These are phyloP conservation scores for Talaromyces funiculosus DNA, from an alignment of 2,329 filamentous ascomycete species.

Conservation along the genomic window DNA sequence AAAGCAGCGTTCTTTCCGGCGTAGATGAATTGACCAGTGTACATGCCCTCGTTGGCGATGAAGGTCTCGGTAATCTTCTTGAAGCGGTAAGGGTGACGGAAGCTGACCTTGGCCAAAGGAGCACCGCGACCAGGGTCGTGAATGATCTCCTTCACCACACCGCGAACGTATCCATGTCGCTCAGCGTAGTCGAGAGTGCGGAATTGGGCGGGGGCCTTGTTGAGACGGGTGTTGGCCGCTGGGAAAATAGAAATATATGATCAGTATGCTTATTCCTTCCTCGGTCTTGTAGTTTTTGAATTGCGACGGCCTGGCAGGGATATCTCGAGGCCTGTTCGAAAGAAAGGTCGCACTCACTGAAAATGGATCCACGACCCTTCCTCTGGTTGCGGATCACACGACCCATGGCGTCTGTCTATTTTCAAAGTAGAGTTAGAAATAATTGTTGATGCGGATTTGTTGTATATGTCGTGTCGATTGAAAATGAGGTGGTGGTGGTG, in stretches of 20 bases:
- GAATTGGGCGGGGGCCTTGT: slow-evolving; percentile 95
- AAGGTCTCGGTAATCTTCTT: slow-evolving; percentile 98
- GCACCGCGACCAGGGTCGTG: slow-evolving; percentile 98
- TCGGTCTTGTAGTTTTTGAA: slow-evolving; percentile 2
- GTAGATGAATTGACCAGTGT: slow-evolving; percentile 99
- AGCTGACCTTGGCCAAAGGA: slow-evolving; percentile 91
- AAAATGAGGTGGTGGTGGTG: slow-evolving; percentile 23
- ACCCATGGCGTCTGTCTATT: slow-evolving; percentile 51
- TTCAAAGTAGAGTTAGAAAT: slow-evolving; percentile 4
- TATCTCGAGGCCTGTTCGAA: slow-evolving; percentile 20
- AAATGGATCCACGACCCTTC: slow-evolving; percentile 72
- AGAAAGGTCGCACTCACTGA: slow-evolving; percentile 54
- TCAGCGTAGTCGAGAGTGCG: slow-evolving; percentile 93
- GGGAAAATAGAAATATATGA: slow-evolving; percentile 23
- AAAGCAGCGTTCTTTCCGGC: slow-evolving; percentile 97
- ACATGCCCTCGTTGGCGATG: slow-evolving; percentile 99
- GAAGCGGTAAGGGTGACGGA: slow-evolving; percentile 98
- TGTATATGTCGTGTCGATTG: slow-evolving; percentile 18
- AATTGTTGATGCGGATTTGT: slow-evolving; percentile 18
- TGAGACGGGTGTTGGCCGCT: slow-evolving; percentile 82
- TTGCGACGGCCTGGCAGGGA: slow-evolving; percentile 11
- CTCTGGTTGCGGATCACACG: slow-evolving; percentile 73
- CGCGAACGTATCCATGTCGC: slow-evolving; percentile 95
- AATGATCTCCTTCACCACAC: slow-evolving; percentile 97
- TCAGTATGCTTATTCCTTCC: slow-evolving; percentile 26